Evolutionary conservation across 1,284 basidiomycete genomes (phyloP), one percentile per base, ranked within the genome.

Genomic region (Ustilago esculenta): DNA sequence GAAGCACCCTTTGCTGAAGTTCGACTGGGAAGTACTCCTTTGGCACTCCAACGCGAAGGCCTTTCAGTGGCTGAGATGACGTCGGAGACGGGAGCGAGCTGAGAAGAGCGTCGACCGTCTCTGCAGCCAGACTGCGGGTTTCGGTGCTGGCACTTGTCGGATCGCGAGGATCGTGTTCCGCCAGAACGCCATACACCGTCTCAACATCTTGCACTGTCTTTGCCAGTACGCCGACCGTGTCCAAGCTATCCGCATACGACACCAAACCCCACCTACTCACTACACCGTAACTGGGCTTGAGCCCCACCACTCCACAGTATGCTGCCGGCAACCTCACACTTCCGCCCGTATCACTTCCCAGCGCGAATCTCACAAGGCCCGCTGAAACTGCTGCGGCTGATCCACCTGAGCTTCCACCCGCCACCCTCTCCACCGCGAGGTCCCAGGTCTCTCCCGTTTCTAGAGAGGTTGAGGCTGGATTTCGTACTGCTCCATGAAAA

Each of bases 301-400:
- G 84, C 0, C 94, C 95, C 4, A 91, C 88, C 0, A 97, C 85
- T 3, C 94, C 94, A 75, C 93, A 97, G 80, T 96, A 98, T 1
- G 92, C 89, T 0, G 94, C 94, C 0, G 95, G 96, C 2, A 98
- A 84, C 29, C 95, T 87, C 5, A 91, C 89, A 6, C 94, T 98
- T 0, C 95, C 96, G 6, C 95, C 96, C 0, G 96, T 98, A 79
- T 99, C 95, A 0, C 93, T 95, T 2, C 90, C 92, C 23, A 98
- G 82, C 0, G 95, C 92, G 34, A 83, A 46, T 42, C 79, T 52
- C 54, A 55, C 72, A 15, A 73, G 30, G 17, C 77, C 67, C 7
- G 69, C 69, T 2, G 52, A 27, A n/a, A 76, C 80, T 6, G 72
- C 72, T 4, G 79, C 80, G 37, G 73, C 79, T 37, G 61, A 81